Base-by-base conservation (phyloP, 139 green algal species). In the Tetraselmis chui region DNA sequence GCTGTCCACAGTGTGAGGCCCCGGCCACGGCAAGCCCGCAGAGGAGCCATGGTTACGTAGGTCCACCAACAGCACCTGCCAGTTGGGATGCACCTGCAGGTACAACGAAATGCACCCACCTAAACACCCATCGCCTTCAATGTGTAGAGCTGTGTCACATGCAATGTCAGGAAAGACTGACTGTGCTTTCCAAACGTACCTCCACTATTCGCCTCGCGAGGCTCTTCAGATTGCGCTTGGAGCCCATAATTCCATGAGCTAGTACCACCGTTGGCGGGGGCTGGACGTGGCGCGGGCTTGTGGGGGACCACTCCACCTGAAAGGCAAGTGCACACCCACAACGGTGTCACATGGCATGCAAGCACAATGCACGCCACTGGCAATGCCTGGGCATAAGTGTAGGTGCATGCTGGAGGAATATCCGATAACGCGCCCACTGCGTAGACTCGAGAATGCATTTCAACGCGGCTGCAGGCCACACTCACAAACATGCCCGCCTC, bases 231-330 rank as follows among this genome's bases (percentile, higher is more conserved):
- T 99, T 99, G 22, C 89, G 89, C 1, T 92, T 88, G 2, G 83
- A 92, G 59, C 96, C 96, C 29, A 99, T 83, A 30, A 99, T 98
- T 80, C 96, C 96, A 85, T 99, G 96, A 2, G 98, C 86, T 28
- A 99, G 87, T 1, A 99, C 95, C 0, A 90, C 92, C 0, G 96
- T 99, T 2, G 96, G 96, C 1, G 93, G 90, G 0, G 83, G 82
- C 28, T 77, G 77, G 29, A 45, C 31, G 23, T 23, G 24, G 28
- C 30, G n/a, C n/a, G n/a, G n/a, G n/a, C n/a, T n/a, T n/a, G n/a
- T n/a, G n/a, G n/a, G n/a, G n/a, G n/a, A n/a, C n/a, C n/a, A n/a
- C n/a, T n/a, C n/a, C n/a, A n/a, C n/a, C n/a, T n/a, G n/a, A n/a
- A n/a, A n/a, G n/a, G n/a, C n/a, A n/a, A n/a, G n/a, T n/a, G n/a